Evolutionary conservation across 345 rosid genomes (phyloP), one percentile per base, ranked within the genome.

Genomic region (Syzygium aqueum): DNA sequence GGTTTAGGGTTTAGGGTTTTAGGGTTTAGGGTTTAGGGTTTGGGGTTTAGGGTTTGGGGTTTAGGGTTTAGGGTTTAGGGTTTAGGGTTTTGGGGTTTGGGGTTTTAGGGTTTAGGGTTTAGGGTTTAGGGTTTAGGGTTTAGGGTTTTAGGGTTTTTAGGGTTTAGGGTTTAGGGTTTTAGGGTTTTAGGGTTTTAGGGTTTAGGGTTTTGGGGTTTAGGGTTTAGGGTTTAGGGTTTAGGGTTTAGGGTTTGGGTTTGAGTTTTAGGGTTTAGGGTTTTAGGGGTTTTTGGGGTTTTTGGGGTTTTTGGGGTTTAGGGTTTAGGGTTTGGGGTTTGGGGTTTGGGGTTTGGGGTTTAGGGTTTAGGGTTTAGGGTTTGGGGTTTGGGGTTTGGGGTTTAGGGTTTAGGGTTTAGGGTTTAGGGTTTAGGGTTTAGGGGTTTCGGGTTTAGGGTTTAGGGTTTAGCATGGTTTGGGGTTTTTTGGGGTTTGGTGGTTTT

Each of bases 351-450:
- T 23, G 27, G 84, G 88, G 59, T 86, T 67, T 51, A 33, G 78
- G 87, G 87, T 28, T 67, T 65, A 30, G 87, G 87, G 84, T 67
- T 67, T 85, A 52, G 43, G 89, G 87, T 22, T 88, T 87, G 40
- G 52, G 90, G 86, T 67, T 86, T 84, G 30, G 50, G 87, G 90
- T 40, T 87, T 87, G 49, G 85, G 85, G 85, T 84, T 84, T 28
- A 84, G 85, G 85, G 85, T 84, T 84, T 84, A 49, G 54, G 85
- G 85, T 46, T 46, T 84, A 43, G 54, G 90, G 88, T 85, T 84
- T 86, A 33, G 51, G 86, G 88, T 77, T 88, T 86, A 78, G 88
- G 90, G 86, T 82, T 86, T 88, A 56, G 86, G 88, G 88, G n/a
- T 86, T 86, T 86, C 53, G 87, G 89, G 87, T 85, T 83, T 84